Evolutionary conservation across 257 asterid species (phyloP).

Genomic region (Osmanthus fragrans): DNA sequence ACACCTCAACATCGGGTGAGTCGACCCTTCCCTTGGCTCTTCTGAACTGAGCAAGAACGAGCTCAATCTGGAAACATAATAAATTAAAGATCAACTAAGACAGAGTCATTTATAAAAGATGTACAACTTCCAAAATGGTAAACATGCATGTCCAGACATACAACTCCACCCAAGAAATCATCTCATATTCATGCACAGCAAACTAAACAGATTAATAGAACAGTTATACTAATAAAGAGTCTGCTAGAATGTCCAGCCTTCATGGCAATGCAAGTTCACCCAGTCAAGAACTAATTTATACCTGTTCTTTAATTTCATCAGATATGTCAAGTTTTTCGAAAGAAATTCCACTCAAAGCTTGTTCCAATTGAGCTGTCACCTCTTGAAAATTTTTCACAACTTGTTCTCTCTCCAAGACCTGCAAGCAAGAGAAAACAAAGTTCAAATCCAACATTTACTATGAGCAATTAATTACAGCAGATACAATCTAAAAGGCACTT

Average conservation of each 20-base stretch:
- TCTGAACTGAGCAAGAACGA: conserved; percentile 93
- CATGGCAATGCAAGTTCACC: background rate
- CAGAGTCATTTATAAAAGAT: background rate
- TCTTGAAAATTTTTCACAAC: conserved; percentile 70
- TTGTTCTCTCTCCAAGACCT: conserved; percentile 90
- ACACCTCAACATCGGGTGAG: conserved; percentile 68
- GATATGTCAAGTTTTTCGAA: conserved; percentile 84
- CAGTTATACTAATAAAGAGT: conserved; percentile 8
- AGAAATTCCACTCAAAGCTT: conserved; percentile 74
- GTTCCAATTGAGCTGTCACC: conserved; percentile 78
- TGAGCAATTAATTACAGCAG: conserved; percentile 10
- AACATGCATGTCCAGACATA: conserved; percentile 1
- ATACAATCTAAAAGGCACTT: background rate
- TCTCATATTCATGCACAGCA: conserved; percentile 7
- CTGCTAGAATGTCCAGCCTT: conserved; percentile 9
- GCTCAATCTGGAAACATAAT: conserved; percentile 71
- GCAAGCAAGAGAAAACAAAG: conserved; percentile 27
- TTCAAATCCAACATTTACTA: background rate
- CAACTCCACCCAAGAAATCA: conserved; percentile 16
- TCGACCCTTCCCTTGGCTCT: conserved; percentile 95
- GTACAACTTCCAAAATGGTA: background rate
- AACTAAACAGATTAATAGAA: conserved; percentile 16
- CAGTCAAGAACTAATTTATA: conserved; percentile 25
- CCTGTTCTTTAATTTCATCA: conserved; percentile 98
- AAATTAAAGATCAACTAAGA: background rate